Conservation (phyloP, 2,329 filamentous ascomycete genomes). For the Aspergillaceae sp. region DNA sequence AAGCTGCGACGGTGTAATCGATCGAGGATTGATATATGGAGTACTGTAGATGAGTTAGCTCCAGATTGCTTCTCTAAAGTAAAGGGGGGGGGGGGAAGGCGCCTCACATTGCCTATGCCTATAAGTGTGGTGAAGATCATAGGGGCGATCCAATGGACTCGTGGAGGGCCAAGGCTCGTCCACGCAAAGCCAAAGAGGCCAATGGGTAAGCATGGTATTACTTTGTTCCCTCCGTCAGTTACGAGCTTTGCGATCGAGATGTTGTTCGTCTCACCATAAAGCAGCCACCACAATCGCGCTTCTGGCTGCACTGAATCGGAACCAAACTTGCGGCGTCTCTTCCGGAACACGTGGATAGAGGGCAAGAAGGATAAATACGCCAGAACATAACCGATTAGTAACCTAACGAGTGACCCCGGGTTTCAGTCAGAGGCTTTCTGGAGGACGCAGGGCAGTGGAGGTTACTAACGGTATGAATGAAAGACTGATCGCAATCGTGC, state of each 20-base stretch:
- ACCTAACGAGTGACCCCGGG: not conserved
- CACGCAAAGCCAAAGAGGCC: constrained; percentile 56
- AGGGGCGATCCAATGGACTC: constrained; percentile 52
- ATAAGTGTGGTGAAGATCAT: constrained; percentile 53
- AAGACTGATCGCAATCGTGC: not conserved
- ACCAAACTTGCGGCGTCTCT: not conserved
- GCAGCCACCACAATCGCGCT: not conserved
- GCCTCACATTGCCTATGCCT: constrained; percentile 49
- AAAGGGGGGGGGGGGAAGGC: too few relatives aligned
- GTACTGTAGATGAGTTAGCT: constrained; percentile 14
- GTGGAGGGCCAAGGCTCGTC: constrained; percentile 47
- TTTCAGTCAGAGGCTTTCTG: not conserved
- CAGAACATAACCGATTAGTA: not conserved
- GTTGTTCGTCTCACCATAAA: not conserved
- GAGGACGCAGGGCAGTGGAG: not conserved
- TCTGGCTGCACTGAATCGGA: not conserved
- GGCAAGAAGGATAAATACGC: not conserved
- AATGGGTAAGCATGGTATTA: constrained; percentile 36
- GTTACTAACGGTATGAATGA: not conserved
- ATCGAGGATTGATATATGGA: constrained; percentile 57
- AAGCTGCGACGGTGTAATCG: constrained; percentile 60
- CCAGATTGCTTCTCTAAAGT: too few relatives aligned
- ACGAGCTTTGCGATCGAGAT: not conserved
- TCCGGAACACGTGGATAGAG: not conserved
- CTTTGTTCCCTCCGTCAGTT: too few relatives aligned